These are phyloP conservation scores for Cymbomonas tetramitiformis DNA, from an alignment of 139 green algal genomes.

Conservation along the genomic window DNA sequence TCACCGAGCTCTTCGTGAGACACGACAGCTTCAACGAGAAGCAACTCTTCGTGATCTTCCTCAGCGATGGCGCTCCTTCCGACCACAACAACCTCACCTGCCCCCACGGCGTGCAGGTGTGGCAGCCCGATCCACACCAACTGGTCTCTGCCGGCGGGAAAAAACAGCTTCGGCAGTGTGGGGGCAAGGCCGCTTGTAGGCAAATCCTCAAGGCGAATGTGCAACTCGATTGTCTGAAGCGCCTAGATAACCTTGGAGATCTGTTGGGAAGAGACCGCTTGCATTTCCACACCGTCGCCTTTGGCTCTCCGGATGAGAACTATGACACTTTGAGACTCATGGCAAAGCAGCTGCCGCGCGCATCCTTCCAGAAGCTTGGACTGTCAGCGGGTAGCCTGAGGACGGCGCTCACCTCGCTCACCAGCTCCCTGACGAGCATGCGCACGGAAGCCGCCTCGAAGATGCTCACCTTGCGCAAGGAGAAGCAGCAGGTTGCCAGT, in stretches of 20 bases:
- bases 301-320: conserved; percentile 16
- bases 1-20: neutral
- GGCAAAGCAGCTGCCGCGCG: conserved; percentile 13
- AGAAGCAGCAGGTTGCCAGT: no score
- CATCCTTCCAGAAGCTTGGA: conserved; percentile 30
- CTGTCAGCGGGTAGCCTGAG: conserved; percentile 16
- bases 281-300: conserved; percentile 22
- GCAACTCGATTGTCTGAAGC: conserved; percentile 1
- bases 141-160: no score
- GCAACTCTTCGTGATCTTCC: conserved; percentile 24
- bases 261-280: conserved; percentile 25
- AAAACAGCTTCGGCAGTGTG: no score
- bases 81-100: conserved; percentile 11
- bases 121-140: no score
- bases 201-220: neutral
- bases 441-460: neutral
- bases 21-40: neutral
- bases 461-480: neutral
- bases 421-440: conserved; percentile 20
- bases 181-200: no score
- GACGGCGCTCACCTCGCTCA: conserved; percentile 26
- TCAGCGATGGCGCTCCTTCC: conserved; percentile 27
- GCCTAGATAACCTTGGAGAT: conserved; percentile 14
- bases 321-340: conserved; percentile 21
- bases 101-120: neutral